Evolutionary conservation across 1,284 basidiomycete species (phyloP).

Genomic region (Microbotryum scabiosae): DNA sequence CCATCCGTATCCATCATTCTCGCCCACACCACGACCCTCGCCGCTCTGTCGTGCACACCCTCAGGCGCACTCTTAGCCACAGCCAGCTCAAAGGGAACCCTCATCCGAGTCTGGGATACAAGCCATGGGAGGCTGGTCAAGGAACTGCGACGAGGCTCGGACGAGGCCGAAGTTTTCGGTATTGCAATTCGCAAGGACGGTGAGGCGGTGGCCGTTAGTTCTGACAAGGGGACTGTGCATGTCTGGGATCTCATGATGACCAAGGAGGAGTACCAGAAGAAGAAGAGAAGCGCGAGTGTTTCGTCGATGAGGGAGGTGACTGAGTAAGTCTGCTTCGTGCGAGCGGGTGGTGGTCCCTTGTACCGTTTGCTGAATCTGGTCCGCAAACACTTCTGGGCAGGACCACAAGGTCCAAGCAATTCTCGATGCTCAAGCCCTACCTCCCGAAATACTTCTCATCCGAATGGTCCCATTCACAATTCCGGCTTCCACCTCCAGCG

Average conservation of each 20-base stretch:
- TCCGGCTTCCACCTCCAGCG: slow-evolving; percentile 61
- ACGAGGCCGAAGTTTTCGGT: slow-evolving; percentile 86
- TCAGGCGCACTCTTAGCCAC: slow-evolving; percentile 76
- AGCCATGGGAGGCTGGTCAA: slow-evolving; percentile 52
- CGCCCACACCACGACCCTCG: slow-evolving; percentile 72
- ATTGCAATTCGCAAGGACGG: slow-evolving; percentile 55
- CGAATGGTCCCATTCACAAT: slow-evolving; percentile 87
- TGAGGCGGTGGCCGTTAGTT: slow-evolving; percentile 73
- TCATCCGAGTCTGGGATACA: slow-evolving; percentile 83
- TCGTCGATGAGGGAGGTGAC: slow-evolving; percentile 8
- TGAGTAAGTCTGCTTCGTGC: slow-evolving; percentile 14
- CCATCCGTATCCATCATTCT: slow-evolving; percentile 58
- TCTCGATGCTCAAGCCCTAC: slow-evolving; percentile 37
- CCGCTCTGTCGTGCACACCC: slow-evolving; percentile 64
- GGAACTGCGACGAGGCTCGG: slow-evolving; percentile 78
- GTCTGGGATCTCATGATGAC: slow-evolving; percentile 61
- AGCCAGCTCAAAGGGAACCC: slow-evolving; percentile 72
- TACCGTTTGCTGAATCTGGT: neutral
- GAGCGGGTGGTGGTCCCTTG: neutral
- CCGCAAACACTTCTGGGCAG: neutral
- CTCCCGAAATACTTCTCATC: slow-evolving; percentile 88
- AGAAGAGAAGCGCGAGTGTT: neutral
- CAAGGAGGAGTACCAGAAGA: slow-evolving; percentile 23
- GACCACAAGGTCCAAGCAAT: slow-evolving; percentile 23
- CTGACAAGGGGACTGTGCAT: slow-evolving; percentile 94